Evolutionary conservation across 345 rosid genomes (phyloP), one percentile per base, ranked within the genome.

Genomic region (Aurinia saxatilis): DNA sequence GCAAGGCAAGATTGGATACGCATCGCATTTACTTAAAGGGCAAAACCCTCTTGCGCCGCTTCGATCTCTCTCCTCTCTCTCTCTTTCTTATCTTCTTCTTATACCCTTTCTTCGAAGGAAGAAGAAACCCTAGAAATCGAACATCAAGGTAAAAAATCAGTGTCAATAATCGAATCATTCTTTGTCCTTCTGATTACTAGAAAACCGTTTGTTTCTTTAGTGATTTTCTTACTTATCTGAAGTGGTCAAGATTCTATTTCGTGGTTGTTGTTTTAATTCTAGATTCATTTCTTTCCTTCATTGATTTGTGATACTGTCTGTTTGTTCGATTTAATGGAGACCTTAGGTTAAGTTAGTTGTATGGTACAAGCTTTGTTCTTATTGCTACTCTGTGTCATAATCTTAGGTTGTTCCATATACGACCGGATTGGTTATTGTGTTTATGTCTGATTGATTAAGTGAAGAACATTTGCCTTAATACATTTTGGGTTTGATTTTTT

Each of bases 61-160:
- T 57, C 14, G 55, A 40, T 64, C 70, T 63, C 27, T 57, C 14
- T 38, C 2, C 9, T 34, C 55, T 38, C 17, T 30, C 50, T 19
- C 27, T 38, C 71, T 21, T 8, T 54, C 74, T 63, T 70, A 63
- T 63, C 75, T 58, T 71, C 59, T 58, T 71, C 59, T 63, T 70
- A 55, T 47, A 62, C 69, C 31, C 58, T 50, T n/a, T 71, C 61
- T 41, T 3, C 70, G 49, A 51, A 56, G 17, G 50, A 71, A 65
- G 75, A 64, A 57, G 75, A 71, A n/a, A 50, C 50, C 70, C 75
- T 64, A 64, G 66, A n/a, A 37, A 47, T 70, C 65, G 15, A 71
- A n/a, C 33, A 13, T 1, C 60, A 71, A 64, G 70, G 75, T 71
- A 57, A 42, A 17, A 14, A 21, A 4, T 21, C 50, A 39, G 10